Evolutionary conservation across 495 filamentous ascomycete species (phyloP), one percentile per base, ranked within the genome.

Genomic region (Penicillium manginii): DNA sequence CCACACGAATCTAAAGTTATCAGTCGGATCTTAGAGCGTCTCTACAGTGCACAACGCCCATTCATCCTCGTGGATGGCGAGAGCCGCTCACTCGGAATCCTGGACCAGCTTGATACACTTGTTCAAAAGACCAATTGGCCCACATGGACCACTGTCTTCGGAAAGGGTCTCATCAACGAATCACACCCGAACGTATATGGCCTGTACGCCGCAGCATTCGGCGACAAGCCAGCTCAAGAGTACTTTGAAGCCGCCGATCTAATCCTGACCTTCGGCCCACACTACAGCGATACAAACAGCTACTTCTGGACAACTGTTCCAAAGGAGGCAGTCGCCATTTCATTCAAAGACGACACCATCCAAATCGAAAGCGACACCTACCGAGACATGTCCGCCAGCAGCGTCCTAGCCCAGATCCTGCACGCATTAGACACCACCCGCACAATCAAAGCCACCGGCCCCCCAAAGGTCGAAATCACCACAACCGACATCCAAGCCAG

Each of bases 101-200:
- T 69, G 6, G 56, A 65, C 0, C 64, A 74, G 37, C 39, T 73
- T 7, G 65, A 75, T 18, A 58, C 61, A 1, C 66, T 75, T n/a
- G 61, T 73, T 18, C 57, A 63, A 47, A 50, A 52, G 15, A 70
- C 69, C 4, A 54, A 56, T 3, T 75, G 62, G 61, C 76, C 76
- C 4, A 73, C 73, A 7, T 77, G 64, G 60, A 68, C 60, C 2
- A 64, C 75, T 0, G 47, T 65, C 17, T 73, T 68, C 22, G 76
- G 74, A 18, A 80, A 77, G 61, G 67, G 73, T 3, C 56, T 75
- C 8, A 62, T 78, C 29, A 65, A 78, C 49, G 77, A 80, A 55
- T 48, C 63, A 8, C 57, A 62, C 22, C 64, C 68, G 6, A 75
- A 75, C 22, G 66, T 69, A 35, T 68, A 74, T 50, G 77, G 75